These are phyloP conservation scores for Nannochloropsis salina DNA, from an alignment of 108 stramenopile species.

Conservation along the genomic window DNA sequence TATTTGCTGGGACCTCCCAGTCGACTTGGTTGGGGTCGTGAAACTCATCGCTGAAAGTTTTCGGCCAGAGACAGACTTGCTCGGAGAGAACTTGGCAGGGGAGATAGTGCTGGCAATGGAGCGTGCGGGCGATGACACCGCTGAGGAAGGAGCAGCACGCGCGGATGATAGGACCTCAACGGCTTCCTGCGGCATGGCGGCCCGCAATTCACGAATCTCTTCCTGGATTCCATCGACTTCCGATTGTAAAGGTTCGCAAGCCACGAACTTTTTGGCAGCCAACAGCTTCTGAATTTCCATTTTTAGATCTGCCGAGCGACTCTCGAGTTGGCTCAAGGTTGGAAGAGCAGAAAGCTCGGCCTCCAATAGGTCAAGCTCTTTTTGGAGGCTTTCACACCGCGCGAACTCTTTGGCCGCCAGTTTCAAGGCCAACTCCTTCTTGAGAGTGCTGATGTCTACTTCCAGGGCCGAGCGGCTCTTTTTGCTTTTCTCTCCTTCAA, in stretches of 20 bases:
- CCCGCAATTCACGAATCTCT: not conserved
- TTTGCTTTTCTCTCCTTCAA: not conserved
- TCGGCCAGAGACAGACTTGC: not conserved
- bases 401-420: slow-evolving; percentile 28
- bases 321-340: not conserved
- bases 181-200: not conserved
- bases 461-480: slow-evolving; percentile 17
- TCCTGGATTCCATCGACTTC: not conserved
- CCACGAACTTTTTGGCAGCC: slow-evolving; percentile 9
- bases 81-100: not conserved
- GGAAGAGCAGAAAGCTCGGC: slow-evolving; percentile 27
- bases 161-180: not conserved
- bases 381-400: slow-evolving; percentile 19
- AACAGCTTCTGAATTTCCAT: not conserved
- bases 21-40: not conserved
- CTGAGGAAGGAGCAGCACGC: slow-evolving; percentile 1
- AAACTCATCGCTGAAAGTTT: not conserved
- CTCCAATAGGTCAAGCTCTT: slow-evolving; percentile 21
- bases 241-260: not conserved
- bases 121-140: not conserved
- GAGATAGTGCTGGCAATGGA: not conserved
- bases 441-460: not conserved
- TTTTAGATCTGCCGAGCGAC: not conserved
- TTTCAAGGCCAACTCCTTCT: slow-evolving; percentile 21
- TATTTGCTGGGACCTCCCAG: not conserved